Conservation (phyloP, 1,139 yeast species). For the Candida labiduridarum region DNA sequence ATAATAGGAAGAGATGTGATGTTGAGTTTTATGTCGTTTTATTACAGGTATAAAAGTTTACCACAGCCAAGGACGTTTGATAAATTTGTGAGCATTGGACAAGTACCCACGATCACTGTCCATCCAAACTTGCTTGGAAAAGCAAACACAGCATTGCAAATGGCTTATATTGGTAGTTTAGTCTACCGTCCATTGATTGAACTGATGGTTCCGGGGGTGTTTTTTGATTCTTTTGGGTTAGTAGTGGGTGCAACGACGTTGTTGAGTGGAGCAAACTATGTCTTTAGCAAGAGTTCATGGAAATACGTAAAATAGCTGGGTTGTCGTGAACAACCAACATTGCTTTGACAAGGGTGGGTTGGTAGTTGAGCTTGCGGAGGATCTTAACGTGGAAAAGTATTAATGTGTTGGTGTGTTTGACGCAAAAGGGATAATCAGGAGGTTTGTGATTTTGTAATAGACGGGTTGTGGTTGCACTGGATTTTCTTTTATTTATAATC, state of each 20-base stretch:
- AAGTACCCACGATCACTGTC: slow-evolving; percentile 76
- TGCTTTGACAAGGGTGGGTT: slow-evolving; percentile 12
- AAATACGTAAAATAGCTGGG: slow-evolving; percentile 28
- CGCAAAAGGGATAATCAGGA: not conserved
- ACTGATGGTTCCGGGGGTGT: slow-evolving; percentile 16
- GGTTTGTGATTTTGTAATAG: not conserved
- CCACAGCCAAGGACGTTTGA: slow-evolving; percentile 74
- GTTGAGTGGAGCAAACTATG: slow-evolving; percentile 76
- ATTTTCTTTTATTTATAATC: slow-evolving; percentile 5
- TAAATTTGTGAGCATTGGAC: slow-evolving; percentile 60
- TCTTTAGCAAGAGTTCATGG: slow-evolving; percentile 69
- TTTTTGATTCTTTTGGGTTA: slow-evolving; percentile 21
- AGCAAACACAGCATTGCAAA: slow-evolving; percentile 86
- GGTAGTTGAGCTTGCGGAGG: slow-evolving; percentile 7
- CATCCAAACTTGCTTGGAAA: slow-evolving; percentile 89
- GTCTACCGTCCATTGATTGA: slow-evolving; percentile 67
- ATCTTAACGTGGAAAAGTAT: slow-evolving; percentile 10
- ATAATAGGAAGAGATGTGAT: slow-evolving; percentile 86
- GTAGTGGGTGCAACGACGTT: slow-evolving; percentile 78
- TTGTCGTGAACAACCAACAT: slow-evolving; percentile 13
- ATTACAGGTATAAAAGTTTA: slow-evolving; percentile 71
- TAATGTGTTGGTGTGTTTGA: slow-evolving; percentile 2
- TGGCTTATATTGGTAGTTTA: slow-evolving; percentile 81
- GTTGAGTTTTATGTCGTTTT: slow-evolving; percentile 74
- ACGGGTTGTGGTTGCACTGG: not conserved